Evolutionary conservation across 2,329 filamentous ascomycete genomes (phyloP), one percentile per base, ranked within the genome.

Genomic region (Ophiostoma populinum): DNA sequence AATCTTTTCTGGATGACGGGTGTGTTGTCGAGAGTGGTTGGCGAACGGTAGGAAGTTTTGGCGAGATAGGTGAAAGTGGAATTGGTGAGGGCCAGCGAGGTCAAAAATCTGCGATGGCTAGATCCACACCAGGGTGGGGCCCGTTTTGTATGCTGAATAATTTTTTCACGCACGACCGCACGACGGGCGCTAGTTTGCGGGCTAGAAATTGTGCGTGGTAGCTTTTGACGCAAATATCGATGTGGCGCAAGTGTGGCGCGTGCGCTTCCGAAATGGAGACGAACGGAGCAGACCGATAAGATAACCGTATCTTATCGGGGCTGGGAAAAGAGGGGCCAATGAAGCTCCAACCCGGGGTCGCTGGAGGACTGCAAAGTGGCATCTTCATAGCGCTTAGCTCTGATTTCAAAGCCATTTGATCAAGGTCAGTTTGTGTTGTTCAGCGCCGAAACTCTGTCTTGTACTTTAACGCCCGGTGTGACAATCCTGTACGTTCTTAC

Each of bases 281-380:
- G 7, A 7, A 11, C 8, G 11, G 5, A n/a, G 13, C 12, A 18
- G 10, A 44, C 42, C 39, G 37, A 40, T 42, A 42, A 38, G 16
- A 26, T 6, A 7, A 7, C 12, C 8, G 12, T 28, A 28, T 15
- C 7, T 15, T 7, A 16, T 6, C 19, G 27, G 27, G 17, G 20
- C 34, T 32, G 16, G 10, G 15, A n/a, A 21, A 21, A 13, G n/a
- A 13, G 29, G 10, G 18, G 24, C 20, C 21, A 37, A 43, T n/a
- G n/a, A n/a, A n/a, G n/a, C n/a, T n/a, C n/a, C n/a, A n/a, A n/a
- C n/a, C n/a, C n/a, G n/a, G n/a, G n/a, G n/a, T n/a, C n/a, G n/a
- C n/a, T n/a, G n/a, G n/a, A n/a, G n/a, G n/a, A 38, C 40, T 43
- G 41, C 40, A 44, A 44, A 40, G 40, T 42, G 39, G 42, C 40